phyloP scores from a whole-genome alignment of 1,284 basidiomycete species.

The Ceratobasidium papillatum region DNA sequence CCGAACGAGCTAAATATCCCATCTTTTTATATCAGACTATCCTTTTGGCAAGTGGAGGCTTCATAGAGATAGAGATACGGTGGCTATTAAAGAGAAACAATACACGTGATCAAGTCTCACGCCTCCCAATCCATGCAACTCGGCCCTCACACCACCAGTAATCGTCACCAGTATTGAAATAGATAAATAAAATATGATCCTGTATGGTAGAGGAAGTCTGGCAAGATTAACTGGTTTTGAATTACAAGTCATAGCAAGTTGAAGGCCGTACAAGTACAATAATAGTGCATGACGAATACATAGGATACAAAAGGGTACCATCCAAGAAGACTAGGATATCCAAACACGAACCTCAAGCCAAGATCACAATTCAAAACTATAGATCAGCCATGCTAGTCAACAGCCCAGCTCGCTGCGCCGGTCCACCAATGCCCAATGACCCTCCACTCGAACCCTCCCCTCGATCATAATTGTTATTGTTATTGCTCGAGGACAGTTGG shows the following conservation, averaged over 20 bases:
- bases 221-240: too few relatives aligned
- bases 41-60: too few relatives aligned
- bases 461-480: too few relatives aligned
- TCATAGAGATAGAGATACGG: too few relatives aligned
- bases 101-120: too few relatives aligned
- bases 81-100: too few relatives aligned
- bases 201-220: not conserved
- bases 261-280: not conserved
- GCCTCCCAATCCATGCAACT: too few relatives aligned
- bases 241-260: not conserved
- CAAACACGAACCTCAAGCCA: not conserved
- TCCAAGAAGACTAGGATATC: not conserved
- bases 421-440: not conserved
- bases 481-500: constrained; percentile 55
- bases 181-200: too few relatives aligned
- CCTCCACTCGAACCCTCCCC: constrained; percentile 1
- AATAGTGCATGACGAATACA: not conserved
- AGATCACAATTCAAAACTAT: constrained; percentile 3
- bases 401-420: constrained; percentile 27
- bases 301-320: not conserved
- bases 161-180: too few relatives aligned
- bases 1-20: too few relatives aligned
- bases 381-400: constrained; percentile 40
- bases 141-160: too few relatives aligned
- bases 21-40: too few relatives aligned